Evolutionary conservation across 164 flowering plant genomes (phyloP), one percentile per base, ranked within the genome.

Genomic region (Magnolia sinica): DNA sequence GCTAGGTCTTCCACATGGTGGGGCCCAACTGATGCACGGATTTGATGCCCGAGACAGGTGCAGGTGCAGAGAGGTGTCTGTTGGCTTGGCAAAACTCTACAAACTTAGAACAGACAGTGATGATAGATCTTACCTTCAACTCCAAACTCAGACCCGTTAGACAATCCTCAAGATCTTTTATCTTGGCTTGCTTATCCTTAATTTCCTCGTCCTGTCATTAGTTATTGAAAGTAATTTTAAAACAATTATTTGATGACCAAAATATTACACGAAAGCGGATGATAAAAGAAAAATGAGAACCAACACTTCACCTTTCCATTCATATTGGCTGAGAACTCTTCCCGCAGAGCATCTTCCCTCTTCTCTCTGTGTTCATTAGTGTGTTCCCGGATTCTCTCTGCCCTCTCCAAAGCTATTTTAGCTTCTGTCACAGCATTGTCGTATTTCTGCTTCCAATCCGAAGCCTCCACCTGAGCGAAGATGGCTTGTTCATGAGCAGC

Each of bases 391-490:
- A 89, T 84, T 66, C 77, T 75, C 65, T 97, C 97, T 70, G 99
- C 99, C 80, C 92, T 96, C 87, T 94, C 96, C 69, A 96, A 80
- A 76, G 99, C 98, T 77, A 88, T 81, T 84, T 94, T 96, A 49
- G 94, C 87, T 83, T 95, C 99, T 79, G 89, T 88, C 65, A 89
- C 91, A 75, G 98, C 96, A 76, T 89, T 73, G 19, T 89, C 92
- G 82, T 85, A 96, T 79, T 94, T 96, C 69, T 92, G 82, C 82
- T 88, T 92, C 99, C 99, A 96, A 82, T 95, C 98, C 24, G 81
- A 88, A 0, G 98, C 98, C 87, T 94, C 99, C 79, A 89, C 98
- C 83, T 88, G 93, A 70, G 98, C 92, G 74, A 98, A 92, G 68
- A 87, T 80, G 74, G 88, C 86, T 80, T 92, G 95, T 78, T 96